phyloP scores from a whole-genome alignment of 805 yeast genomes.

The Ogataea nonfermentans region DNA sequence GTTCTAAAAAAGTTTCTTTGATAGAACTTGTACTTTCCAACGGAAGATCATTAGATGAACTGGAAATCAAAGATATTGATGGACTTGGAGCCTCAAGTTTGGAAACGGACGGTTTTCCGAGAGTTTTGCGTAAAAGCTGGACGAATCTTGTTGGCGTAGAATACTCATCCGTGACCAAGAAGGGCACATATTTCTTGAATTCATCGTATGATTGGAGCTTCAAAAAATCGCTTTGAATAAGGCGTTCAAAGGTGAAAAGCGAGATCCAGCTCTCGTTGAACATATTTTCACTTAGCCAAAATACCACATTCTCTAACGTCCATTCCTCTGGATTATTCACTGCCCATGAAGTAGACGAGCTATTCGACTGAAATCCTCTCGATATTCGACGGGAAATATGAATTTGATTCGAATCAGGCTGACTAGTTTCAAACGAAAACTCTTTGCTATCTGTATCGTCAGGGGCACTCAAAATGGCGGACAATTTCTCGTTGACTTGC shows the following conservation, averaged over 20 bases:
- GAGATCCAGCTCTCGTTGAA: conserved; percentile 76
- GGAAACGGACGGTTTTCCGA: conserved; percentile 22
- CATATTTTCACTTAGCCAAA: conserved; percentile 66
- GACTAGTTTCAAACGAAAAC: conserved; percentile 8
- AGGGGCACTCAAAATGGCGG: conserved; percentile 16
- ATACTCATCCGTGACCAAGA: conserved; percentile 44
- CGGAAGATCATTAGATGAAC: conserved; percentile 13
- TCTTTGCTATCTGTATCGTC: conserved; percentile 11
- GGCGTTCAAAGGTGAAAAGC: conserved; percentile 53
- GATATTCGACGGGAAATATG: conserved; percentile 11
- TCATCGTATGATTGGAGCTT: conserved; percentile 65
- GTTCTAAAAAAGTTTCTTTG: not conserved
- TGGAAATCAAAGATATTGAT: conserved; percentile 22
- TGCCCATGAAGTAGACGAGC: conserved; percentile 42
- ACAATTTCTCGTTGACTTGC: conserved; percentile 21
- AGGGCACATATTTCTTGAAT: conserved; percentile 31
- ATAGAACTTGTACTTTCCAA: not conserved
- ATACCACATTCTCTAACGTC: conserved; percentile 63
- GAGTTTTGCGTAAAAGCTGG: conserved; percentile 48
- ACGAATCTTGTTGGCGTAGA: conserved; percentile 58
- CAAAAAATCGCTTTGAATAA: conserved; percentile 63
- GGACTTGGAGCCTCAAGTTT: conserved; percentile 13
- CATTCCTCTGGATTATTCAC: conserved; percentile 60
- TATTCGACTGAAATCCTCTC: conserved; percentile 21
- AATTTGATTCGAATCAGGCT: conserved; percentile 1